A percentile compares a stretch with the other conserved stretches of the same genome.
phyloP scores from a whole-genome alignment of 2,329 filamentous ascomycete genomes.

The Fusarium continuum region DNA sequence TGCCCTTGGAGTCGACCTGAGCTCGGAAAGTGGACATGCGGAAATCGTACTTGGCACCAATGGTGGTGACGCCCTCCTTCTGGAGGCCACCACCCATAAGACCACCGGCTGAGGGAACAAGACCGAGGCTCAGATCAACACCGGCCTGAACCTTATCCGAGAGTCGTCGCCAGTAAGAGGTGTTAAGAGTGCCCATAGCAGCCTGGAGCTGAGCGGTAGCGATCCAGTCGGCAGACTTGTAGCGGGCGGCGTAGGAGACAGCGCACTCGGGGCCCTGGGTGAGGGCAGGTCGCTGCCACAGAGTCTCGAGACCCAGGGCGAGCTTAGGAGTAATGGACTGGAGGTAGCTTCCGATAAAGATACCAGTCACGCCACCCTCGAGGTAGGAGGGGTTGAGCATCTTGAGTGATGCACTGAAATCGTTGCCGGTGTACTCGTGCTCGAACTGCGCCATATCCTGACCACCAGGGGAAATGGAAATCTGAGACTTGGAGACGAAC shows the following conservation, averaged over 20 bases:
- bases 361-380: conserved; percentile 91
- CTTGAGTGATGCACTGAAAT: conserved; percentile 94
- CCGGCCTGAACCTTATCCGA: conserved; percentile 97
- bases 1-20: conserved; percentile 94
- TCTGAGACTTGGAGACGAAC: conserved; percentile 85
- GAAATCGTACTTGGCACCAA: conserved; percentile 99
- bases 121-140: conserved; percentile 90
- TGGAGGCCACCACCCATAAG: conserved; percentile 79
- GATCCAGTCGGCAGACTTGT: conserved; percentile 93
- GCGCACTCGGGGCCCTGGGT: conserved; percentile 90
- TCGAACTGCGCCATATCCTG: conserved; percentile 94
- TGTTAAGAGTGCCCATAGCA: conserved; percentile 85
- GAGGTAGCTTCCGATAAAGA: conserved; percentile 94
- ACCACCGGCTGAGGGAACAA: conserved; percentile 71
- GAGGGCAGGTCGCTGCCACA: conserved; percentile 90
- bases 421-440: conserved; percentile 91
- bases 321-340: conserved; percentile 90
- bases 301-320: conserved; percentile 87
- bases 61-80: conserved; percentile 89
- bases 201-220: conserved; percentile 85
- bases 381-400: conserved; percentile 94
- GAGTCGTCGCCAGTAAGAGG: conserved; percentile 92
- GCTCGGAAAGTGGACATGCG: conserved; percentile 93
- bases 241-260: conserved; percentile 88
- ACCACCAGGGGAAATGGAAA: conserved; percentile 81